These are phyloP conservation scores for Themeda triandra DNA, from an alignment of 176 grass and related monocot species.

Conservation along the genomic window DNA sequence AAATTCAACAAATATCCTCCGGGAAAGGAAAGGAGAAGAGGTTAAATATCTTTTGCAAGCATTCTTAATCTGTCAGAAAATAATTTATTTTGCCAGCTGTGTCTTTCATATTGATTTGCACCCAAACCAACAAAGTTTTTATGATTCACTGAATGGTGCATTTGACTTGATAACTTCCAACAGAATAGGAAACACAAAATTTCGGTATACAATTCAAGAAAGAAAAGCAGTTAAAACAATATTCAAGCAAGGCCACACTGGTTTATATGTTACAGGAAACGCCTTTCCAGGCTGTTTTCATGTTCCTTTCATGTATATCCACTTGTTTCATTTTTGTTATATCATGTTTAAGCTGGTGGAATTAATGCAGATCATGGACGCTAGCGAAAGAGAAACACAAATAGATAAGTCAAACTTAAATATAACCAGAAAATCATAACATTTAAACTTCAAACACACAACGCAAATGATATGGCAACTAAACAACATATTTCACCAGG, in stretches of 20 bases:
- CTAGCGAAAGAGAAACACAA: neutral
- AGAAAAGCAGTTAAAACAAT: neutral
- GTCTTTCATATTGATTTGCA: neutral
- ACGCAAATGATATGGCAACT: neutral
- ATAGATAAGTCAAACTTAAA: neutral
- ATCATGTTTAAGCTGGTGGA: neutral
- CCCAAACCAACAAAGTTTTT: neutral
- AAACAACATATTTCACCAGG: neutral
- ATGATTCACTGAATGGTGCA: neutral
- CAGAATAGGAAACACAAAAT: neutral
- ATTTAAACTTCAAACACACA: neutral
- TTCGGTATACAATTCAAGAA: neutral
- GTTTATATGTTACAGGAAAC: neutral
- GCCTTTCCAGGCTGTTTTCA: neutral
- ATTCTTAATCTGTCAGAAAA: no score
- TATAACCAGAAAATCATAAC: neutral
- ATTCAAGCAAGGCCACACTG: neutral
- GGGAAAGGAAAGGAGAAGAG: no score
- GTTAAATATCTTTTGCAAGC: no score
- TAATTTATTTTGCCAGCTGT: no score
- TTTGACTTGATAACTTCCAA: neutral
- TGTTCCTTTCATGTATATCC: neutral
- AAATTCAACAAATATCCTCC: no score
- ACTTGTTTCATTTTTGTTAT: neutral
- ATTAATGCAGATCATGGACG: neutral